Base-by-base conservation (phyloP, 495 filamentous ascomycete genomes). In the Hyaloscypha finlandica region DNA sequence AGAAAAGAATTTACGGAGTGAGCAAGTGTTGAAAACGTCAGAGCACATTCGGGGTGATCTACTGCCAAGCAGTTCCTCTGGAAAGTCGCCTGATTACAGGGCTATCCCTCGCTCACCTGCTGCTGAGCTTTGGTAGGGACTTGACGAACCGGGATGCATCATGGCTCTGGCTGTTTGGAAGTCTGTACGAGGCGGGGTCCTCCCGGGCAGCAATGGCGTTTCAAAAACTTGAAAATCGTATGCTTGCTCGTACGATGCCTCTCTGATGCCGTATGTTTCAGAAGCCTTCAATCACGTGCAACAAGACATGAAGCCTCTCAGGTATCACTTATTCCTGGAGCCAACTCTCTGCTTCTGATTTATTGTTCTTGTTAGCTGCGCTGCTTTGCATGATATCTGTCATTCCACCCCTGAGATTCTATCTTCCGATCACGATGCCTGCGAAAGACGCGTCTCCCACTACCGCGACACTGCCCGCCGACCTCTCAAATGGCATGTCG, bases 201-300 rank as follows among this genome's bases (percentile, higher is more conserved):
- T 29, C 4, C n/a, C n/a, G 19, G 59, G 59, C 48, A 20, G 37
- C 59, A 61, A 35, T 6, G 33, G 6, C 29, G 59, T 61, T 61
- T 61, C 59, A 61, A 42, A 48, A 61, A 37, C 29, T 61, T 61
- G n/a, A 31, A 25, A 12, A 42, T 61, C 37, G 59, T 45, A 61
- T 35, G 6, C 19, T 59, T 59, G 42, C 42, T 48, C 42, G 16
- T 48, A 48, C 42, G 42, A 48, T 48, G 8, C 42, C 4, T 48
- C 42, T 48, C 42, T 48, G 42, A 48, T 31, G 12, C 51, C 5
- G 14, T 29, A 35, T 30, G 37, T 45, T 48, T 48, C 59, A 45
- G 6, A 61, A 29, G 19, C 37, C 25, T 48, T 20, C 11, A 29
- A 45, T 61, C 35, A 61, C 22, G 33, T 61, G 59, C 6, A 1